These are phyloP conservation scores for Biancaea sappan DNA, from an alignment of 306 rosid species.

Conservation along the genomic window DNA sequence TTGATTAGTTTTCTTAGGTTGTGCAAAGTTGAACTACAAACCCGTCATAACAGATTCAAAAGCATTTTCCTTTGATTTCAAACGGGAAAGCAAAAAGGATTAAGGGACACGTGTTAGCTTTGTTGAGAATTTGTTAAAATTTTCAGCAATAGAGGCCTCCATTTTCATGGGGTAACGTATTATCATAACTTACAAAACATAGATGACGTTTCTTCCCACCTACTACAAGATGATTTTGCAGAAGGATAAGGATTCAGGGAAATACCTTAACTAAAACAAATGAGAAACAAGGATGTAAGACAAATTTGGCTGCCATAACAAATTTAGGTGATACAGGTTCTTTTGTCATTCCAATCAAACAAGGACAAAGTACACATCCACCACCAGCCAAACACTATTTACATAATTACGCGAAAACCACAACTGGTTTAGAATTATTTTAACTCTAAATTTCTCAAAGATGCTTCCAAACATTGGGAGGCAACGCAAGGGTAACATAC, in stretches of 20 bases:
- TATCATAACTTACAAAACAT: neutral
- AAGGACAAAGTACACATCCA: neutral
- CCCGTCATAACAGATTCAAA: neutral
- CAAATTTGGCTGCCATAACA: no score
- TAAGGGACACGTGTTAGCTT: neutral
- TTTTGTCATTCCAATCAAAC: neutral
- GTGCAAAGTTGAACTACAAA: neutral
- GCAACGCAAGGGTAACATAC: slow-evolving; percentile 4
- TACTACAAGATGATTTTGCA: no score
- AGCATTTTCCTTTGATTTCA: neutral
- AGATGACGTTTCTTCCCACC: neutral
- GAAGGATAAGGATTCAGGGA: no score
- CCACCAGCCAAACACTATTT: slow-evolving; percentile 11
- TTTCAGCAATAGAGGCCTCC: neutral
- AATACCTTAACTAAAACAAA: no score
- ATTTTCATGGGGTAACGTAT: neutral
- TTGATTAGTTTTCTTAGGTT: neutral
- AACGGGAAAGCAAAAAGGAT: neutral
- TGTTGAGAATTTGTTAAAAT: neutral
- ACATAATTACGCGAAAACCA: slow-evolving; percentile 26
- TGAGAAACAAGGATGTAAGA: no score
- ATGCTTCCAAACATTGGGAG: slow-evolving; percentile 15
- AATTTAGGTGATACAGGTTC: neutral
- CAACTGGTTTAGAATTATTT: slow-evolving; percentile 14
- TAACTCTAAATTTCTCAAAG: slow-evolving; percentile 11